A percentile compares a stretch with the other conserved stretches of the same genome.
Evolutionary conservation across 139 green algal species (phyloP).

Genomic region (Haematococcus sp.): DNA sequence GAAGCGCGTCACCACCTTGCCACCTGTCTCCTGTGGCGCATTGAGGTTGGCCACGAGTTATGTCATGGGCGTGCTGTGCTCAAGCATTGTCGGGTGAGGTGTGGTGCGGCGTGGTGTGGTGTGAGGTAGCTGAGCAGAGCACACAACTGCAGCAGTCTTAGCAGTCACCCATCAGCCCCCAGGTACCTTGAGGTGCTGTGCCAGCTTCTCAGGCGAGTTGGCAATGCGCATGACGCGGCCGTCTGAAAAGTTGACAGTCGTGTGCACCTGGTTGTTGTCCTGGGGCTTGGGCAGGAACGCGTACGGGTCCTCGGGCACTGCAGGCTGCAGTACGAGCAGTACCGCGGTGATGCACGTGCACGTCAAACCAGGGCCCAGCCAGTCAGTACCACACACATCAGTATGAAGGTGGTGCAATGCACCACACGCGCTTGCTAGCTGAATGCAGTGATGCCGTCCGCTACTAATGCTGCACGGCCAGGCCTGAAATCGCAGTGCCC

Average conservation of each 20-base stretch:
- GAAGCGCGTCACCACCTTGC: slow-evolving; percentile 92
- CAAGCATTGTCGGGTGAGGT: no score
- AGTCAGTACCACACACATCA: no score
- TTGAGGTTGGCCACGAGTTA: no score
- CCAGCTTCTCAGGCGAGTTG: slow-evolving; percentile 81
- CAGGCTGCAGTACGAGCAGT: slow-evolving; percentile 15
- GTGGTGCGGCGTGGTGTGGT: not conserved
- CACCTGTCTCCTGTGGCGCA: slow-evolving; percentile 61
- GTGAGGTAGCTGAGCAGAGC: not conserved
- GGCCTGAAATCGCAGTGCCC: no score
- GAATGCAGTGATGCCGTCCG: no score
- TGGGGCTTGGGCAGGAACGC: slow-evolving; percentile 78
- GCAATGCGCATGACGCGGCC: slow-evolving; percentile 76
- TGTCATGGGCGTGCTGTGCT: no score
- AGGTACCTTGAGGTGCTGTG: slow-evolving; percentile 69
- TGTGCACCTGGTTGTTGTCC: slow-evolving; percentile 83
- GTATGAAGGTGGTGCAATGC: no score
- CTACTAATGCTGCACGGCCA: no score
- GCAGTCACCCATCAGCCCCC: no score
- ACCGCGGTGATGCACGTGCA: no score
- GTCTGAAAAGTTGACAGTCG: slow-evolving; percentile 59
- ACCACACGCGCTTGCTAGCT: no score
- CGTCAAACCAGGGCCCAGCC: no score
- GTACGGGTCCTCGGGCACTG: slow-evolving; percentile 70
- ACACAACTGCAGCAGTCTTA: not conserved